These are phyloP conservation scores for Coprinopsis cinerea DNA, from an alignment of 768 basidiomycete species.

Conservation along the genomic window DNA sequence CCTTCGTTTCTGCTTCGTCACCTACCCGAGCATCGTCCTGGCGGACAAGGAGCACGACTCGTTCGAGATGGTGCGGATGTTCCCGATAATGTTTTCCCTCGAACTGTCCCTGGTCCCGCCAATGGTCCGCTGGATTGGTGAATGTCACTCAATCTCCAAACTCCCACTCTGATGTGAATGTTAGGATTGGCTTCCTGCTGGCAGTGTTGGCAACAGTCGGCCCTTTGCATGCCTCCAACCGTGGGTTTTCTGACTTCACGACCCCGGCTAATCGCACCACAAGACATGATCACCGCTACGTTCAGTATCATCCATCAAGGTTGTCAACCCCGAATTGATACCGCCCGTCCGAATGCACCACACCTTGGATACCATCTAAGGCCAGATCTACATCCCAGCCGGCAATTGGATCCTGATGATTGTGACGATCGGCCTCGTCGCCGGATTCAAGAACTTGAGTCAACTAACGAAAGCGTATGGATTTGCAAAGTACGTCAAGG, in stretches of 20 bases:
- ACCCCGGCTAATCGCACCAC: slow-evolving; percentile 51
- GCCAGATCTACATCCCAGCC: slow-evolving; percentile 62
- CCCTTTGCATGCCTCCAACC: background rate
- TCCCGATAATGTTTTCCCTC: slow-evolving; percentile 55
- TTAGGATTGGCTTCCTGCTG: slow-evolving; percentile 56
- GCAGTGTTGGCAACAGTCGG: slow-evolving; percentile 59
- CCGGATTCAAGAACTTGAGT: slow-evolving; percentile 45
- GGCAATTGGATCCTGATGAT: slow-evolving; percentile 58
- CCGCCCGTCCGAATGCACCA: slow-evolving; percentile 53
- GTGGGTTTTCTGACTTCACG: background rate
- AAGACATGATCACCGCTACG: slow-evolving; percentile 65
- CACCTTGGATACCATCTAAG: slow-evolving; percentile 55
- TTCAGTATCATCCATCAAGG: slow-evolving; percentile 59
- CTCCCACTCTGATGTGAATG: background rate
- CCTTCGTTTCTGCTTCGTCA: slow-evolving; percentile 46
- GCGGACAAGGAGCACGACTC: slow-evolving; percentile 66
- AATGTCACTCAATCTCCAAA: background rate
- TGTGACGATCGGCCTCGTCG: slow-evolving; percentile 47
- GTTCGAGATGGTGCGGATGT: slow-evolving; percentile 45
- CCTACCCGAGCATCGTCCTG: slow-evolving; percentile 55
- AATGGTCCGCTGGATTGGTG: slow-evolving; percentile 58
- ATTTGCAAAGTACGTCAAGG: slow-evolving; percentile 48
- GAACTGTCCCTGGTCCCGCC: slow-evolving; percentile 51
- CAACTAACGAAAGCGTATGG: slow-evolving; percentile 58
- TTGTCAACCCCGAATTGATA: slow-evolving; percentile 55